phyloP scores from a whole-genome alignment of 2,329 filamentous ascomycete genomes.

The Pseudocercospora eumusae region DNA sequence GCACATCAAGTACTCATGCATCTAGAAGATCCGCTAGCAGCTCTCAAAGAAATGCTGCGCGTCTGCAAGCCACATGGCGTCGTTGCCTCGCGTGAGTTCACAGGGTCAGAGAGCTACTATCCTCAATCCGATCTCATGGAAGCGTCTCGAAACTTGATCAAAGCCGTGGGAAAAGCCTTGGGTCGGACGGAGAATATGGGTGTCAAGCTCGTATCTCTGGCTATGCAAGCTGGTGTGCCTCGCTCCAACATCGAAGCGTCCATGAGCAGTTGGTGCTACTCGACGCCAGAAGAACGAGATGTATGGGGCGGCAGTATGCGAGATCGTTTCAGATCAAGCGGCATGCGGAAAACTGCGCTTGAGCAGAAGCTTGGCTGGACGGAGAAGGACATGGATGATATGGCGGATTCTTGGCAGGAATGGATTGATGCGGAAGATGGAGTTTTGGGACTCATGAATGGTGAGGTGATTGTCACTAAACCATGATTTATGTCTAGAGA shows the following conservation, averaged over 20 bases:
- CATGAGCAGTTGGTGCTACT: not conserved
- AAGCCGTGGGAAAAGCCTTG: not conserved
- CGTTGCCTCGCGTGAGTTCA: conserved; percentile 50
- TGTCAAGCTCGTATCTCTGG: not conserved
- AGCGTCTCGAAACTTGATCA: not conserved
- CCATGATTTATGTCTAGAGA: too few species aligned
- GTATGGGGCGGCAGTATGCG: not conserved
- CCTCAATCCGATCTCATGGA: not conserved
- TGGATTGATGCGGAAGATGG: not conserved
- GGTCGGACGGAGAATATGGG: not conserved
- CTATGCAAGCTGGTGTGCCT: not conserved
- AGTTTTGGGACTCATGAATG: not conserved
- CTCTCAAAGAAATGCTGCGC: conserved; percentile 57
- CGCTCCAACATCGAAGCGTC: not conserved
- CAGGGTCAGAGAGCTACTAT: not conserved
- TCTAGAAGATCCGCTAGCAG: conserved; percentile 52
- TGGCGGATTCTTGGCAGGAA: not conserved
- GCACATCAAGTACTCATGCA: conserved; percentile 62
- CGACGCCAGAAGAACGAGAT: not conserved
- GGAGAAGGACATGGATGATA: not conserved
- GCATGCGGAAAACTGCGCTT: not conserved
- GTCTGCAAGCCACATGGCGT: conserved; percentile 57
- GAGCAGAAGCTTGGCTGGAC: not conserved
- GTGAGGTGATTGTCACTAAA: not conserved
- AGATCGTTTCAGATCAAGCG: not conserved